phyloP scores from a whole-genome alignment of 768 basidiomycete species.

The Lactarius psammicola region DNA sequence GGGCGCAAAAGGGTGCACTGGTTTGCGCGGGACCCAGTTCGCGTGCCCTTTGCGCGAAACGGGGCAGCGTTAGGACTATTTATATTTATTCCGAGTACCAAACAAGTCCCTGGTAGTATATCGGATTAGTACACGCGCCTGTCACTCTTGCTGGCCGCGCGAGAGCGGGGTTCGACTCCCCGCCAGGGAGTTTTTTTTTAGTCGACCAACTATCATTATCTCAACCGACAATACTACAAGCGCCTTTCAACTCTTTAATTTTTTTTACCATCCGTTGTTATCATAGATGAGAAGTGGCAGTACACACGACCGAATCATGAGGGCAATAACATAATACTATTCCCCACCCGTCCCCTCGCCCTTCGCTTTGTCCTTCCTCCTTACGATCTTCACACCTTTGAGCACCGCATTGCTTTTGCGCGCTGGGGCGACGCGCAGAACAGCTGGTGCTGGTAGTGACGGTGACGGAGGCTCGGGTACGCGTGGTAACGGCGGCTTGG shows the following conservation, averaged over 20 bases:
- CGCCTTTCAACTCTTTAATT: too few relatives aligned
- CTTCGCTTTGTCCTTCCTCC: constrained; percentile 28
- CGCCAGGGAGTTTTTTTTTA: constrained; percentile 37
- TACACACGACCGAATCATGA: neutral
- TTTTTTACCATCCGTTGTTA: neutral
- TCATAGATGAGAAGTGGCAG: neutral
- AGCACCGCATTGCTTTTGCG: constrained; percentile 24
- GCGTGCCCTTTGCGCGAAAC: too few relatives aligned
- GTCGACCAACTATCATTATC: neutral
- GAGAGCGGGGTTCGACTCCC: constrained; percentile 50
- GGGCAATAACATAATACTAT: neutral
- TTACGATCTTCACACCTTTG: constrained; percentile 34
- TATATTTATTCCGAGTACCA: rapidly evolving
- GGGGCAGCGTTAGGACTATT: neutral
- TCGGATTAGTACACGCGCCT: constrained; percentile 30
- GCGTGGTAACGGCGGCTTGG: constrained; percentile 5
- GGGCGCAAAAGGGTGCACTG: too few relatives aligned
- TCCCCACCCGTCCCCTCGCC: constrained; percentile 14
- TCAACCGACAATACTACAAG: neutral
- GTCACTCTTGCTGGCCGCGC: constrained; percentile 33
- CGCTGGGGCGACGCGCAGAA: neutral
- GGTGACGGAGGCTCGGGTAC: constrained; percentile 17
- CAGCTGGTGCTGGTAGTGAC: neutral
- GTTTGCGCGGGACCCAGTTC: too few relatives aligned
- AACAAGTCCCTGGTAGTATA: constrained; percentile 27